Percentiles rank a stretch among this genome's conserved stretches.
phyloP scores from a whole-genome alignment of 495 filamentous ascomycete genomes.

The Tuber borchii region DNA sequence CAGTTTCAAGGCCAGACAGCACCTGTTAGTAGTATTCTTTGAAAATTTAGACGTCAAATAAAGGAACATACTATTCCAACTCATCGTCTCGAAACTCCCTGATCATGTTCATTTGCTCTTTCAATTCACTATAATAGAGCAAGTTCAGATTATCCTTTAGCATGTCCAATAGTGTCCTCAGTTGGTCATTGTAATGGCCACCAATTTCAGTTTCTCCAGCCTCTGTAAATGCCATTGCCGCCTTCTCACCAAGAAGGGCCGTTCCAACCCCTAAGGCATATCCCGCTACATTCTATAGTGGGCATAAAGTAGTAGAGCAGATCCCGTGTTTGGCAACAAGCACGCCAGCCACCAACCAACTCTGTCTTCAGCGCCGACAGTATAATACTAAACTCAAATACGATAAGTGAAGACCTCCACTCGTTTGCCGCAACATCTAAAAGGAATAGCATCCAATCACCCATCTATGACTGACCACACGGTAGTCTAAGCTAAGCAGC shows the following conservation, averaged over 20 bases:
- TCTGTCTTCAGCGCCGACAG: no score
- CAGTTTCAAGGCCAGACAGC: slow-evolving; percentile 64
- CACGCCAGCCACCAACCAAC: no score
- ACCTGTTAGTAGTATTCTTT: background rate
- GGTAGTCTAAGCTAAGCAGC: no score
- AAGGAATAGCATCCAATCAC: no score
- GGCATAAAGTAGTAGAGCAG: slow-evolving; percentile 89
- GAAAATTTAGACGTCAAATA: background rate
- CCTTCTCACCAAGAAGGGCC: slow-evolving; percentile 81
- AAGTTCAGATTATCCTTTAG: slow-evolving; percentile 65
- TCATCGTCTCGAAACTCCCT: slow-evolving; percentile 90
- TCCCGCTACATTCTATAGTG: slow-evolving; percentile 78
- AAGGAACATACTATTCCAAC: slow-evolving; percentile 61
- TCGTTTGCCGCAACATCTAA: no score
- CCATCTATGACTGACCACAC: no score
- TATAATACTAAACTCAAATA: no score
- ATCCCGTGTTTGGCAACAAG: slow-evolving; percentile 82
- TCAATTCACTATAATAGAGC: slow-evolving; percentile 71
- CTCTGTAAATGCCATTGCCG: slow-evolving; percentile 97
- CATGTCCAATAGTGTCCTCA: slow-evolving; percentile 73
- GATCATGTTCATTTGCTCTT: slow-evolving; percentile 63
- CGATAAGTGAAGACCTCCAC: no score
- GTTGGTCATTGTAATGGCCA: slow-evolving; percentile 89
- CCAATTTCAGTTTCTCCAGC: slow-evolving; percentile 98
- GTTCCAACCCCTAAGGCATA: slow-evolving; percentile 84